Base-by-base conservation (phyloP, 2,329 filamentous ascomycete genomes). In the Neofusicoccum ribis region DNA sequence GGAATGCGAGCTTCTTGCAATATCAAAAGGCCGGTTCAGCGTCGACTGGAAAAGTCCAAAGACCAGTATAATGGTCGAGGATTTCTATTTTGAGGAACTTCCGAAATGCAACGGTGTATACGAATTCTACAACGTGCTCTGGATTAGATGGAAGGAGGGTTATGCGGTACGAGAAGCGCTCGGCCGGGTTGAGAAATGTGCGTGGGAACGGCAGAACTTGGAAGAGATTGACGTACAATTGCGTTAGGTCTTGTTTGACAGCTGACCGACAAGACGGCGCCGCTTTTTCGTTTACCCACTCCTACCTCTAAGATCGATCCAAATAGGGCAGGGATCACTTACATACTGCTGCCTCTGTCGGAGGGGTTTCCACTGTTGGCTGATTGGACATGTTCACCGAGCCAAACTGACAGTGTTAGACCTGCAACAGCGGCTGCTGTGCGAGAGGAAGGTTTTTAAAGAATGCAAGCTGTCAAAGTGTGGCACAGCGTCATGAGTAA, bases 141-240 rank as follows among this genome's bases (percentile, higher is more conserved):
- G 71, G 70, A 63, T 72, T 39, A 67, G 69, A 39, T 67, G 70
- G 68, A 49, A 50, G 5, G 66, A 66, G n/a, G 66, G 66, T 3
- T 44, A 71, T 8, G 70, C 66, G 12, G 69, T 71, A 66, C 51
- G 71, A 14, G 70, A 68, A 49, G 70, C 67, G 6, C 43, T 70
- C 50, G 70, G 70, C 14, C 63, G 68, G n/a, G 67, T 73, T 5
- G n/a, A 46, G 14, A 68, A 67, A 34, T 49, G 27, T 3, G 64
- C 65, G 14, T 72, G 70, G 70, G 63, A 68, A 8, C 31, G 34
- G 15, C 17, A 64, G 36, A 64, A 36, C 11, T 23, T 23, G 46
- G 67, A 70, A 34, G 36, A n/a, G 44, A 67, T 71, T 11, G 63
- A 69, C 17, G 41, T 72, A 14, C 60, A 23, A 23, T 23, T 23